Evolutionary conservation across 1,284 basidiomycete species (phyloP).

Genomic region (Cutaneotrichosporon spelunceum): DNA sequence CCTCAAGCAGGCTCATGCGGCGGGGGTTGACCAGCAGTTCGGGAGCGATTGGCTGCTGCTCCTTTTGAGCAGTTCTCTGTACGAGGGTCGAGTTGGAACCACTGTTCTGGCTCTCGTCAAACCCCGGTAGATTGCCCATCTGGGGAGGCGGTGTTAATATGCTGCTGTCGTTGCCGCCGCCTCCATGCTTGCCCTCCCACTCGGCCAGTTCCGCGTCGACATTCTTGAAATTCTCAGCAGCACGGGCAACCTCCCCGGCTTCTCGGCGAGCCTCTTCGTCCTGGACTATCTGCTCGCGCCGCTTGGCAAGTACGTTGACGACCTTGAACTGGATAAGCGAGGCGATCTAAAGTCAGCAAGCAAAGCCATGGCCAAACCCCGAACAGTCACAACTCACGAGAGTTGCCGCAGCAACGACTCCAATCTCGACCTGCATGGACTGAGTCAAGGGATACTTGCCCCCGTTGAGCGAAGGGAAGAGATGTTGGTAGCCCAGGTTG

Average conservation of each 20-base stretch:
- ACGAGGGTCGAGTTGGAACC: slow-evolving; percentile 14
- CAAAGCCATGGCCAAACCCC: neutral
- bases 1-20: slow-evolving; percentile 21
- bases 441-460: slow-evolving; percentile 79
- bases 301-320: slow-evolving; percentile 70
- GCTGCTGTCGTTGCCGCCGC: slow-evolving; percentile 3
- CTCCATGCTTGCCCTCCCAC: slow-evolving; percentile 82
- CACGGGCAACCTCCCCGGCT: slow-evolving; percentile 69
- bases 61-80: neutral
- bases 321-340: slow-evolving; percentile 85
- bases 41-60: neutral
- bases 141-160: neutral
- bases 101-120: slow-evolving; percentile 10
- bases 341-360: slow-evolving; percentile 59
- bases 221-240: slow-evolving; percentile 67
- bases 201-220: slow-evolving; percentile 69
- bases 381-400: slow-evolving; percentile 35
- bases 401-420: slow-evolving; percentile 70
- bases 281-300: slow-evolving; percentile 68
- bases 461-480: slow-evolving; percentile 74
- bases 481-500: slow-evolving; percentile 69
- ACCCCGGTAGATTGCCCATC: slow-evolving; percentile 25
- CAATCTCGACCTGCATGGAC: slow-evolving; percentile 89
- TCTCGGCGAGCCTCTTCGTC: slow-evolving; percentile 70
- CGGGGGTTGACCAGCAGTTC: slow-evolving; percentile 11